Conservation (phyloP, 148 eudicot genomes). For the Spergularia bocconei region DNA sequence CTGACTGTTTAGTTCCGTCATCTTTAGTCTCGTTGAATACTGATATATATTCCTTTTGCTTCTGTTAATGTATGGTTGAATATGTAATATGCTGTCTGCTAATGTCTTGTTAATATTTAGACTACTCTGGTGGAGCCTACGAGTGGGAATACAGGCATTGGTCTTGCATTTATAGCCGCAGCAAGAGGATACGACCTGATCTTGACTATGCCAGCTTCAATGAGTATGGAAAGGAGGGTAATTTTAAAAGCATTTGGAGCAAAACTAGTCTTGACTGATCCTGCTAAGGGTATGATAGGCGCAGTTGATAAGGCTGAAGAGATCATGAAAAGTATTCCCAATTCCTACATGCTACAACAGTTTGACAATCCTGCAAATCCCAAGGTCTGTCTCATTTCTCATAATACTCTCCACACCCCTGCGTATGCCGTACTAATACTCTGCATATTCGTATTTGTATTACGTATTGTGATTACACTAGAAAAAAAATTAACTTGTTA, state of each 20-base stretch:
- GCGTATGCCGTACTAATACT: too few relatives aligned
- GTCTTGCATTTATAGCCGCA: constrained; percentile 97
- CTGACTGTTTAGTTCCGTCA: not conserved
- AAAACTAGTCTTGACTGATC: constrained; percentile 85
- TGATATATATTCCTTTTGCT: not conserved
- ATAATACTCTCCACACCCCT: too few relatives aligned
- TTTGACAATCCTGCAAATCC: constrained; percentile 99
- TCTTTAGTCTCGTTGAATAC: not conserved
- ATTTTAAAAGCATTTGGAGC: constrained; percentile 98
- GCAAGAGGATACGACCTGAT: constrained; percentile 89
- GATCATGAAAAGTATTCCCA: constrained; percentile 66
- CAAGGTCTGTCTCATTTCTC: constrained; percentile 46
- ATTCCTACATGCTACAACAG: constrained; percentile 95
- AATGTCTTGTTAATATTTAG: constrained; percentile 33
- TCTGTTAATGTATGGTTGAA: not conserved
- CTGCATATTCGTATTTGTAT: too few relatives aligned
- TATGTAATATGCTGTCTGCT: not conserved
- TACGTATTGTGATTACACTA: too few relatives aligned
- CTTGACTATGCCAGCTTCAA: constrained; percentile 96
- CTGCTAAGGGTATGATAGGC: constrained; percentile 95
- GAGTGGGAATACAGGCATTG: constrained; percentile 98
- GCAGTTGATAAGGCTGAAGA: constrained; percentile 93
- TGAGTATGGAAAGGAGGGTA: constrained; percentile 98
- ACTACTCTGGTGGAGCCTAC: constrained; percentile 94
- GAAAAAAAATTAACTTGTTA: too few relatives aligned